These are phyloP conservation scores for Zoysia japonica DNA, from an alignment of 176 grass and related monocot genomes.

Conservation along the genomic window DNA sequence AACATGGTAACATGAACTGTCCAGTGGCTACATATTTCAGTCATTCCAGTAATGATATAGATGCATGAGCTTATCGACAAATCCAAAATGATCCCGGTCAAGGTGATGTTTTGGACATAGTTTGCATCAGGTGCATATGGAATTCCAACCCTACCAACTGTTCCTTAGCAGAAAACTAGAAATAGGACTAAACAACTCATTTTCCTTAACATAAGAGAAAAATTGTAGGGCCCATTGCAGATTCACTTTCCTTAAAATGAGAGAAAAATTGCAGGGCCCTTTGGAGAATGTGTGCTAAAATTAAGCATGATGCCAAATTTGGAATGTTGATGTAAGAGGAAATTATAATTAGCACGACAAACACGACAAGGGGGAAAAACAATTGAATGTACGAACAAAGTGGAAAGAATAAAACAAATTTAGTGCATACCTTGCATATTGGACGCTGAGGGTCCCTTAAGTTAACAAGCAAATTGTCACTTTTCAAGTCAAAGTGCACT, in stretches of 20 bases:
- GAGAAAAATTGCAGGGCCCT: background rate
- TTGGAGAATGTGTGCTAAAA: background rate
- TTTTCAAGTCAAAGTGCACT: slow-evolving; percentile 97
- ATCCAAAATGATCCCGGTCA: background rate
- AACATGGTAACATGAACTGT: background rate
- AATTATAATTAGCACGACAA: slow-evolving; percentile 3
- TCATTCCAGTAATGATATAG: background rate
- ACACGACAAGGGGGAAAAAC: background rate
- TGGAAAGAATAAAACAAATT: slow-evolving; percentile 1
- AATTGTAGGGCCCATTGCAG: background rate
- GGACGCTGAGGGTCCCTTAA: slow-evolving; percentile 94
- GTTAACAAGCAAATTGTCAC: slow-evolving; percentile 99
- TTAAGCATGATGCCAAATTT: background rate
- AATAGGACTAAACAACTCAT: background rate
- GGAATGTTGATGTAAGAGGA: slow-evolving; percentile 15
- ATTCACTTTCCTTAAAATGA: background rate
- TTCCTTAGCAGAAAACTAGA: slow-evolving; percentile 20
- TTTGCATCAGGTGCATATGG: background rate
- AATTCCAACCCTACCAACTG: slow-evolving; percentile 1
- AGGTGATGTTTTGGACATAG: background rate
- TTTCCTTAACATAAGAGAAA: background rate
- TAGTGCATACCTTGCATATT: slow-evolving; percentile 88
- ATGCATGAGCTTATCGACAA: slow-evolving; percentile 7
- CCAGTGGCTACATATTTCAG: background rate
- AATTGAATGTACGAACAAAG: slow-evolving; percentile 24